phyloP scores from a whole-genome alignment of 352 stramenopile genomes.

The Phytophthora fragariae region DNA sequence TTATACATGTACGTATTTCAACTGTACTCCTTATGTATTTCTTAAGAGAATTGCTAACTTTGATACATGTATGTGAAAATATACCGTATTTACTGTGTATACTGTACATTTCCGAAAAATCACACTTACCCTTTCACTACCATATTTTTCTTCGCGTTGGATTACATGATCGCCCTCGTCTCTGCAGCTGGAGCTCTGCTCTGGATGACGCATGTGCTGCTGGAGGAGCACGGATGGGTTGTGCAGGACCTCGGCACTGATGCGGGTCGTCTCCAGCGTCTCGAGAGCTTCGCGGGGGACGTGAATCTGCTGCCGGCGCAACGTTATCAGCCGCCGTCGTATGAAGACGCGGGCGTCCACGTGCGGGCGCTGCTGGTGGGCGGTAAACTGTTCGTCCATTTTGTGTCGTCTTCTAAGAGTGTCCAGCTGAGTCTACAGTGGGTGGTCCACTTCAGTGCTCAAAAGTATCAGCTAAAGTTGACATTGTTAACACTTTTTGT shows the following conservation, averaged over 20 bases:
- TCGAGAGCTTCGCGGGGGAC: slow-evolving; percentile 41
- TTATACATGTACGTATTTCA: too few species aligned
- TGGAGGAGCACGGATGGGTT: slow-evolving; percentile 37
- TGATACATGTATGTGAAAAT: too few species aligned
- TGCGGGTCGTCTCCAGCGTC: neutral
- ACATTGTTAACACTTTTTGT: slow-evolving; percentile 6
- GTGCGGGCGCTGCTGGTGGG: slow-evolving; percentile 47
- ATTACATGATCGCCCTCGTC: slow-evolving; percentile 6
- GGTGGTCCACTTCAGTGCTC: slow-evolving; percentile 10
- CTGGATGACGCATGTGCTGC: slow-evolving; percentile 48
- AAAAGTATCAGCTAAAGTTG: slow-evolving; percentile 2
- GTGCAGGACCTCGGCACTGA: neutral
- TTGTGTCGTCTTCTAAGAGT: slow-evolving; percentile 39
- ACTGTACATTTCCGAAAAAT: too few species aligned
- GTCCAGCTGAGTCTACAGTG: slow-evolving; percentile 46
- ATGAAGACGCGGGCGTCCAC: slow-evolving; percentile 26
- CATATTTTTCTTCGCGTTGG: too few species aligned
- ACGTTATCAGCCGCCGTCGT: slow-evolving; percentile 20
- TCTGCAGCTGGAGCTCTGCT: slow-evolving; percentile 45
- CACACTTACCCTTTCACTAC: too few species aligned
- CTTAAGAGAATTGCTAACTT: too few species aligned
- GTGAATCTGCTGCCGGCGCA: slow-evolving; percentile 44
- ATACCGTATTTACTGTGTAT: too few species aligned
- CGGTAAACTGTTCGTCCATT: slow-evolving; percentile 56
- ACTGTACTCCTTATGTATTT: too few species aligned